Conservation (phyloP, 78 protist species). For the Cyanophora paradoxa region DNA sequence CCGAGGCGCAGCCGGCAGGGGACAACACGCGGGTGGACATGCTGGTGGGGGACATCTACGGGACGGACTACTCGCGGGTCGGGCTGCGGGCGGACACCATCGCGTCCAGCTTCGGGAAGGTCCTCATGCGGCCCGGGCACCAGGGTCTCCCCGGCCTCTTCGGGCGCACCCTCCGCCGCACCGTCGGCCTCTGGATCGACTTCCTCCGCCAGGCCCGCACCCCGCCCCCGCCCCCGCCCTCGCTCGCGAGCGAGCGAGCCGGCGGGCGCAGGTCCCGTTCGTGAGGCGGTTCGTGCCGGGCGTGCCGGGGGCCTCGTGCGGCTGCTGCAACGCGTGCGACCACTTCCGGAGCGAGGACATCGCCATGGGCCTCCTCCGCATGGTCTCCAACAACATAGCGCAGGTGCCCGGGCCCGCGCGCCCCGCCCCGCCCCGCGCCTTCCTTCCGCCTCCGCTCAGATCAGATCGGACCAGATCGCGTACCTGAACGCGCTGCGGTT, state of each 20-base stretch:
- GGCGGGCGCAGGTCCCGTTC: neutral
- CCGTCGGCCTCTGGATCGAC: neutral
- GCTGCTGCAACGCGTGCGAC: no score
- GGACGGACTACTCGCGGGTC: constrained; percentile 57
- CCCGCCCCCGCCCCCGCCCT: neutral
- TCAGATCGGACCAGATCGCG: constrained; percentile 51
- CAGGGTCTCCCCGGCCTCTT: neutral
- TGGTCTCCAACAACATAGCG: constrained; percentile 83
- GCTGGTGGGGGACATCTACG: constrained; percentile 95
- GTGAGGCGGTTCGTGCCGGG: neutral
- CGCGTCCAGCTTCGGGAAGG: constrained; percentile 55
- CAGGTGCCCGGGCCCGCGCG: constrained; percentile 61
- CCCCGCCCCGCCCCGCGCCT: neutral
- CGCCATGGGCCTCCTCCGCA: constrained; percentile 37
- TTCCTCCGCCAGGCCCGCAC: neutral
- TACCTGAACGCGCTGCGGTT: constrained; percentile 59
- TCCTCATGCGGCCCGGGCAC: neutral
- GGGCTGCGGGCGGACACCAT: constrained; percentile 55
- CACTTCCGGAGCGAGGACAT: neutral
- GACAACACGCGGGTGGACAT: no score
- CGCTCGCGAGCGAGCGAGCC: neutral
- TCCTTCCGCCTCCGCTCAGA: no score
- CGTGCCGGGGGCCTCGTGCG: no score
- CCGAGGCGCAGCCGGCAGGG: neutral
- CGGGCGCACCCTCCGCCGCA: neutral